Conservation (phyloP, 2,329 filamentous ascomycete genomes). For the Pseudogymnoascus sp. region DNA sequence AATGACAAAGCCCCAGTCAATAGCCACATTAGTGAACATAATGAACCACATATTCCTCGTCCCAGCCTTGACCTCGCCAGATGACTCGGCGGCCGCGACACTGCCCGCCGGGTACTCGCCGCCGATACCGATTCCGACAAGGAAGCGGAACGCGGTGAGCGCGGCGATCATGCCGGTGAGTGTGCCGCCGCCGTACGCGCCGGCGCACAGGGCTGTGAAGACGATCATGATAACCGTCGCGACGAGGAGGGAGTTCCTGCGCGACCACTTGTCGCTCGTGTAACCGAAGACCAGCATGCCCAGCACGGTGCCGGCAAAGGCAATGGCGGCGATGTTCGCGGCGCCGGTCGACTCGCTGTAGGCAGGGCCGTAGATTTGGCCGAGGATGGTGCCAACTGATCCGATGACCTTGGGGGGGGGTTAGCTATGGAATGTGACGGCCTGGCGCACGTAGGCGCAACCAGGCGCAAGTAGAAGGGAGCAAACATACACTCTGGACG, state of each 20-base stretch:
- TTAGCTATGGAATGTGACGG: neutral
- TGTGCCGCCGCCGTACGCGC: constrained; percentile 66
- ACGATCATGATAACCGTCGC: constrained; percentile 79
- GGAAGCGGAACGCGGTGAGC: constrained; percentile 76
- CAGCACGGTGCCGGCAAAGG: constrained; percentile 78
- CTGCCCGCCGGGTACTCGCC: constrained; percentile 76
- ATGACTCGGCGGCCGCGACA: constrained; percentile 77
- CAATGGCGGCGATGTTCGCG: constrained; percentile 71
- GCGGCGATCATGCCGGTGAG: constrained; percentile 66
- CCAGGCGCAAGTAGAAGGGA: neutral
- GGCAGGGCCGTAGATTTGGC: constrained; percentile 56
- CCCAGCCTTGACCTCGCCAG: constrained; percentile 70
- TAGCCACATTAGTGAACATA: constrained; percentile 81
- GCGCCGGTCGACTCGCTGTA: constrained; percentile 63
- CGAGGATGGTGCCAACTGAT: constrained; percentile 72
- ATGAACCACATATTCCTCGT: constrained; percentile 88
- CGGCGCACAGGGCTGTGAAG: constrained; percentile 73
- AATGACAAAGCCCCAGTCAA: constrained; percentile 76
- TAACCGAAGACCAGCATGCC: constrained; percentile 77
- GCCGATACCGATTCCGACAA: constrained; percentile 73
- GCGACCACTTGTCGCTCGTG: constrained; percentile 74
- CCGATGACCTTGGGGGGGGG: constrained; percentile 64
- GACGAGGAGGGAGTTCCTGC: constrained; percentile 70
- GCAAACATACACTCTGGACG: constrained; percentile 63
- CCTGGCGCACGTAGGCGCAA: neutral